Base-by-base conservation (phyloP, 2,329 filamentous ascomycete species). In the Colletotrichum horii region DNA sequence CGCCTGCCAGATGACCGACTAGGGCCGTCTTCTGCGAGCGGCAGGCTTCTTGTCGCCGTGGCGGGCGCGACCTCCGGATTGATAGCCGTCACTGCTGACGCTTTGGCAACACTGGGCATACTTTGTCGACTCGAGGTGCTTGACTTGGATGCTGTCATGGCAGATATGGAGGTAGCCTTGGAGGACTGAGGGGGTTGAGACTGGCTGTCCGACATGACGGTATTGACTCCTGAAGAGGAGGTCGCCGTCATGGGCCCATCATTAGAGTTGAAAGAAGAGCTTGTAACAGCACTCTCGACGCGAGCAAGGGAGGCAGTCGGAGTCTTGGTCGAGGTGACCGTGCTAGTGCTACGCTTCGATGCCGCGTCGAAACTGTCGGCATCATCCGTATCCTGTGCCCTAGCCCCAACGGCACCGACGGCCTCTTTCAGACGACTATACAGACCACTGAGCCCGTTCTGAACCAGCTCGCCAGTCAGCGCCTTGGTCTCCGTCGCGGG, bases 361-460 rank as follows among this genome's bases (percentile, higher is more conserved):
- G 79, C 78, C 55, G 80, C 79, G 74, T 91, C 83, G 76, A 88
- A 80, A 83, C 83, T 79, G 81, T 88, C 83, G 79, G 83, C 78
- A 80, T 90, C 83, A 79, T 89, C 81, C 80, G 84, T 80, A 78
- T 87, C 81, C 75, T 88, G 84, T 66, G 67, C 80, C 60, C 75
- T 84, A 38, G 84, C 85, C 77, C 91, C 93, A 58, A 89, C 91
- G 16, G 89, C 94, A 19, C 93, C 94, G n/a, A 97, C 95, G 0
- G 93, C 96, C 72, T 95, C 95, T 82, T 93, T 93, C 79, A 98
- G 90, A 48, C 96, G 93, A 84, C 91, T 97, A 83, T 98, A 98
- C 48, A 98, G 87, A 1, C 96, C 96, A 81, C 94, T 98, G 62
- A 98, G 88, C 6, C 96, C 95, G 83, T 96, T 94, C 77, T 97